Evolutionary conservation across 495 filamentous ascomycete genomes (phyloP), one percentile per base, ranked within the genome.

Genomic region (Patellaria atrata): DNA sequence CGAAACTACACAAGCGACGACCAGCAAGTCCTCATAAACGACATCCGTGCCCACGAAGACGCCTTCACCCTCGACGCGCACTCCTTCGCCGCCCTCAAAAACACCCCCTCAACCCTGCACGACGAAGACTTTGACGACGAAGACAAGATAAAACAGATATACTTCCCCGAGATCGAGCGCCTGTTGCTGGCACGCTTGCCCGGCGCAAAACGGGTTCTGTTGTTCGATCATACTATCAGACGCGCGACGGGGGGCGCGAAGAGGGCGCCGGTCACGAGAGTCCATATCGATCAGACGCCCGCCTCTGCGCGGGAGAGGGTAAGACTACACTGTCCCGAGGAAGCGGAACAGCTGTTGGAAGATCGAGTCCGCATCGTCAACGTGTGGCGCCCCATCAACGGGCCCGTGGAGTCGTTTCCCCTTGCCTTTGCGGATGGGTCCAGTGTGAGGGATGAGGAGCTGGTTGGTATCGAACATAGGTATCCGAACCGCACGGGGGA

Each of bases 141-240:
- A 51, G 64, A 56, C 6, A 61, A 63, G 22, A 77, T 92, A 48
- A 50, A 68, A 30, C 30, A 53, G 10, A 59, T 68, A 39, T 94
- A 94, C 66, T 94, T 92, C 66, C 79, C 82, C 0, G 82, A 91
- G 50, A 70, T 87, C 15, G 71, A 79, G 55, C 38, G 57, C 5
- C 61, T 92, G 31, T 56, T 94, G 0, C 59, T 76, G 1, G 43
- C 62, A 13, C 48, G 68, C 37, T 60, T 84, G 33, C 71, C 75
- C 2, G 78, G 74, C 22, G 63, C 64, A 13, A 61, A 68, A 27
- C 58, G 68, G 3, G 60, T 91, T 21, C 52, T 81, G 38, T 55
- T 94, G 45, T 94, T 94, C 65, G 84, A 94, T 68, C 82, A 94
- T 61, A 94, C 84, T 11, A 73, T 92, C 61, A 79, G 84, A 3